Evolutionary conservation across 805 yeast genomes (phyloP).

Genomic region (Yamadazyma sp.): DNA sequence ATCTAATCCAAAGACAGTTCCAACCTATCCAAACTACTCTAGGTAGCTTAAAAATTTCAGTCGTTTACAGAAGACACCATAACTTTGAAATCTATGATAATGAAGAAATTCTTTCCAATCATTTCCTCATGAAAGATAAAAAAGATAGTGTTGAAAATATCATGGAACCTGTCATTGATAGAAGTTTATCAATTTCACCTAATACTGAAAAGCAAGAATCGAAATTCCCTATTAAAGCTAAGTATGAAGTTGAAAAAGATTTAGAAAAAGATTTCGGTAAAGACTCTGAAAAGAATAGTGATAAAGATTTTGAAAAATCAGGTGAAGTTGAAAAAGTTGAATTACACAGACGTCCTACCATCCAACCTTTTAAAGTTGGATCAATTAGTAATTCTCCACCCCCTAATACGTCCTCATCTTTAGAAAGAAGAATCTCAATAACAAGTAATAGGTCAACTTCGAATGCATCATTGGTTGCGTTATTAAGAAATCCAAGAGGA

Average conservation of each 20-base stretch:
- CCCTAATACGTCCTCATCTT: constrained; percentile 22
- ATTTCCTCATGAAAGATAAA: constrained; percentile 46
- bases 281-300: too few species aligned
- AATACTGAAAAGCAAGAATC: not conserved
- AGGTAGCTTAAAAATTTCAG: constrained; percentile 73
- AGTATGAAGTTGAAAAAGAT: not conserved
- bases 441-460: constrained; percentile 49
- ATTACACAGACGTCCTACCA: constrained; percentile 24
- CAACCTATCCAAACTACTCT: constrained; percentile 70
- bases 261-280: not conserved
- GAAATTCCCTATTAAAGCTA: not conserved
- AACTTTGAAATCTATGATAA: constrained; percentile 65
- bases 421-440: constrained; percentile 39
- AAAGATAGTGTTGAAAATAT: constrained; percentile 2
- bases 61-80: constrained; percentile 72
- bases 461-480: constrained; percentile 52
- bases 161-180: constrained; percentile 2
- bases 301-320: too few species aligned
- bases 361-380: constrained; percentile 64
- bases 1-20: constrained; percentile 59
- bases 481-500: constrained; percentile 49
- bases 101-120: constrained; percentile 60
- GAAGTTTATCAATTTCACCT: not conserved
- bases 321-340: constrained; percentile 7
- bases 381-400: constrained; percentile 48